Base-by-base conservation (phyloP, 1,139 yeast species). In the Suhomyces bolitotheri region DNA sequence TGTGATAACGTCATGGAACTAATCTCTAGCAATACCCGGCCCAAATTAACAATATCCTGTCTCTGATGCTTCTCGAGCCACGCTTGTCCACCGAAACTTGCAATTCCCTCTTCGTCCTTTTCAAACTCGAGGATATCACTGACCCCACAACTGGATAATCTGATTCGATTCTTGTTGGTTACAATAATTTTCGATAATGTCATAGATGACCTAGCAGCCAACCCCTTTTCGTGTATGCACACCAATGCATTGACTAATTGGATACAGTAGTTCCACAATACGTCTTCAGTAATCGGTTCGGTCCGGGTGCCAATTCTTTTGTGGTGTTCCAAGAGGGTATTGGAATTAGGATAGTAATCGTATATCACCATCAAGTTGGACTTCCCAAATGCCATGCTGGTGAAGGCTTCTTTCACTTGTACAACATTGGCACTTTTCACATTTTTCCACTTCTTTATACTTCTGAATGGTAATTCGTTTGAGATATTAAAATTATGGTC, bases 331-430 rank as follows among this genome's bases (percentile, higher is more conserved):
- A 68, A 62, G 27, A 85, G 58, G 2, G 89, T 80, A 34, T 62
- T 62, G 1, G 88, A 70, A 36, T 75, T 62, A 17, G 95, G 92
- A 53, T 72, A 81, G 54, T 76, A 86, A 47, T 84, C 94, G 42
- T 74, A 77, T 4, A 58, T 54, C 33, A 64, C 49, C 21, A 65
- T 50, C 37, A 83, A 61, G 7, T 75, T 72, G 9, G 55, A 49
- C 46, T 85, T 92, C 25, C 89, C 90, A 64, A 94, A 92, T 5
- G 90, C 86, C 44, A 88, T 76, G 8, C 94, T 82, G 1, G 96
- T 84, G 56, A 92, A 92, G 8, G 95, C 89, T 54, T 90, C 97
- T 34, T 77, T 73, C 7, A 89, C 62, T 25, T 73, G 71, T 2
- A 85, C 87, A 12, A 88, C 65, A 48, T 82, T 81, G 10, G 90